Base-by-base conservation (phyloP, 2,329 filamentous ascomycete genomes). In the Colletotrichum incanum region DNA sequence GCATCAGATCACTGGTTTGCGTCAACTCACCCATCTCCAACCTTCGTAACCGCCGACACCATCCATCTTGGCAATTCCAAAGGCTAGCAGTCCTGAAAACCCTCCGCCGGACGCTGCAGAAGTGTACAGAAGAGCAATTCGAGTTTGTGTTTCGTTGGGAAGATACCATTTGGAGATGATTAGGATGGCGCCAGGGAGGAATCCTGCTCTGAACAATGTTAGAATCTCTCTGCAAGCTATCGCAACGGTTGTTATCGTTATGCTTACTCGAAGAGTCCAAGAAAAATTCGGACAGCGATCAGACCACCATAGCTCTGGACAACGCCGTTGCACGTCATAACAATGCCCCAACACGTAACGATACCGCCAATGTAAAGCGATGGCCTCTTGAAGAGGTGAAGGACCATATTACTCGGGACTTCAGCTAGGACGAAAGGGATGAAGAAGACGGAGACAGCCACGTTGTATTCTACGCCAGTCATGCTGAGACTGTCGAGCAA, bases 381-480 rank as follows among this genome's bases (percentile, higher is more conserved):
- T 0, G 86, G 86, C 31, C 81, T 80, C 52, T 84, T 80, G 65
- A 82, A 80, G 70, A 76, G 77, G 70, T 76, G 79, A 11, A 85
- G 78, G 1, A 84, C 64, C 76, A 84, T 80, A 69, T 85, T 84
- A 63, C 81, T 83, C 0, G 82, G 82, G 0, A 83, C 77, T 60
- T 85, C 80, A 56, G 74, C 74, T n/a, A 77, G 49, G 12, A 92
- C 91, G 77, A 92, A 92, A 5, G 86, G 86, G 75, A 92, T 85
- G 76, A 91, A 92, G 80, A 92, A 92, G 65, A 89, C 78, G 1
- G 88, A 89, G 1, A 92, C 82, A 1, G 91, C 84, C 8, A 82
- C 80, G 73, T 92, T 92, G 82, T 91, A 92, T 71, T 91, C 88
- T 71, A 90, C 87, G 43, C 85, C 84, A 14, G 76, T 81, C 55